phyloP scores from a whole-genome alignment of 2,329 filamentous ascomycete genomes.

The Epichloe gansuensis region DNA sequence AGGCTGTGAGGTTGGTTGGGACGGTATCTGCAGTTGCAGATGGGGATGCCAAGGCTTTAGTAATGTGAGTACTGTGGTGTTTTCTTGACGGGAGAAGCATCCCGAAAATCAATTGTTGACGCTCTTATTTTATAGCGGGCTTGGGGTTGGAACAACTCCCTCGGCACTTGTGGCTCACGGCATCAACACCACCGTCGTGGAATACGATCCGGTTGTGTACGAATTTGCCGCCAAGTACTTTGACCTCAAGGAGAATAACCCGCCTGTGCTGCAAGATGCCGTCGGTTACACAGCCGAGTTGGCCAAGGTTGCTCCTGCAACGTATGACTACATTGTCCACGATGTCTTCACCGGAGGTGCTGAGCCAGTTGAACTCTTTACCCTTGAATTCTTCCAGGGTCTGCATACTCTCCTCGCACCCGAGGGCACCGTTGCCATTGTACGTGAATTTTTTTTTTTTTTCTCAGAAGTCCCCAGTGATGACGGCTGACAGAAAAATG shows the following conservation, averaged over 20 bases:
- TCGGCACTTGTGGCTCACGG: constrained; percentile 77
- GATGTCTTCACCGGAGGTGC: constrained; percentile 96
- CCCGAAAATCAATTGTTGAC: neutral
- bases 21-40: constrained; percentile 41
- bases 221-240: constrained; percentile 77
- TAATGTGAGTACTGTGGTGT: constrained; percentile 51
- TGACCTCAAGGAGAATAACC: constrained; percentile 62
- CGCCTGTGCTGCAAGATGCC: constrained; percentile 70
- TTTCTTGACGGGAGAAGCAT: neutral
- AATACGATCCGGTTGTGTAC: constrained; percentile 85
- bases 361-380: constrained; percentile 82
- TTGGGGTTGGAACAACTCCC: constrained; percentile 86
- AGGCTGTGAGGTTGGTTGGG: constrained; percentile 74
- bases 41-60: constrained; percentile 61
- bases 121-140: constrained; percentile 41
- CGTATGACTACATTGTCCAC: constrained; percentile 88
- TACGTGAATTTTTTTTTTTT: constrained; percentile 30
- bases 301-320: constrained; percentile 27
- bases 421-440: constrained; percentile 77
- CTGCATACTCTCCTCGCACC: constrained; percentile 59
- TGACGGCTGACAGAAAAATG: constrained; percentile 7
- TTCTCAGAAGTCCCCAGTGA: neutral
- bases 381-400: constrained; percentile 64
- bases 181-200: constrained; percentile 84
- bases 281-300: constrained; percentile 48